Base-by-base conservation (phyloP, 306 rosid species). In the Lablab purpureus region DNA sequence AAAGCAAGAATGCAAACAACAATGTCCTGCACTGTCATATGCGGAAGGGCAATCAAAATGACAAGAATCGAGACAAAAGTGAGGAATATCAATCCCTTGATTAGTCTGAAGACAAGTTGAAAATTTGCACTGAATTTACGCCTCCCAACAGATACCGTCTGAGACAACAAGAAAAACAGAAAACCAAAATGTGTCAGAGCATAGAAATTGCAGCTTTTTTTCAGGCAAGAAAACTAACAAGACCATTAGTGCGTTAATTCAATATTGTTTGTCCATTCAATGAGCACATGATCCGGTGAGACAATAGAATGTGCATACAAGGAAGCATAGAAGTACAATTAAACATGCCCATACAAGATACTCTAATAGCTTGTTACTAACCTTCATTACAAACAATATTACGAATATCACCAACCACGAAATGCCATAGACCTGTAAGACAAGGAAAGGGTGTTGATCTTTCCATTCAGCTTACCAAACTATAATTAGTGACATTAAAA, bases 71-170 rank as follows among this genome's bases (percentile, higher is more conserved):
- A 58, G 71, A 96, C 81, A 49, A 96, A 96, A 45, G 99, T 91
- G 14, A 96, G 55, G 84, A 96, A 96, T 81, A 96, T 96, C 87
- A 96, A 47, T 41, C 99, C 99, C 88, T 96, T 96, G 81, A 96
- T 91, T 40, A 96, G 81, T 63, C 99, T 93, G 83, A 96, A 96
- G 82, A 91, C 95, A 51, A 96, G 99, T 81, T 96, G 99, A 82
- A 90, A 93, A 75, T 91, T 84, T 52, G 99, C 98, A 83, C 99
- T 96, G 89, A 96, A 91, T 85, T 65, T 91, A 17, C 99, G 94
- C 84, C 99, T 90, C 81, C 99, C 99, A 78, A 96, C 93, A 10
- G 99, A 96, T 21, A 96, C 92, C 2, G 94, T 90, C 99, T 96
- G 90, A 30, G 67, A 82, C 75, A 50, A 43, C 0, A 56, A 67